Evolutionary conservation across 2,329 filamentous ascomycete species (phyloP).

Genomic region (Claviceps sp.): DNA sequence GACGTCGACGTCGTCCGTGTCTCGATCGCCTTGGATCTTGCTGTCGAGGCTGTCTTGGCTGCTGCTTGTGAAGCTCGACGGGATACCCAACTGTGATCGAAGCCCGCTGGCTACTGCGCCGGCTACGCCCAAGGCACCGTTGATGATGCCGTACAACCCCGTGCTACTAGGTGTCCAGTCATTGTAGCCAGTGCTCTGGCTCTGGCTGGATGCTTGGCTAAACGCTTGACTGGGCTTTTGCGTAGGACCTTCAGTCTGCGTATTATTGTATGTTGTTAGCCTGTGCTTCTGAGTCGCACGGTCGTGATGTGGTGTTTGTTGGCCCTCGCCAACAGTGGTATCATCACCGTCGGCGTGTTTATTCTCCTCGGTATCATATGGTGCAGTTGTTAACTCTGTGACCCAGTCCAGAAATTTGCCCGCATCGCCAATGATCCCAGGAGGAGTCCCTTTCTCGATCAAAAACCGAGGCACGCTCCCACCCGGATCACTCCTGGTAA

Average conservation of each 20-base stretch:
- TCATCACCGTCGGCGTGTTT: not conserved
- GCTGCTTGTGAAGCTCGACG: slow-evolving; percentile 13
- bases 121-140: slow-evolving; percentile 37
- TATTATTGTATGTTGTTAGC: not conserved
- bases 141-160: slow-evolving; percentile 43
- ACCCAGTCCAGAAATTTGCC: slow-evolving; percentile 72
- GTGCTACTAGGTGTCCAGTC: slow-evolving; percentile 24
- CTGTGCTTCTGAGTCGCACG: not conserved
- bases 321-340: no score
- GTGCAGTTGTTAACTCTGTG: slow-evolving; percentile 22
- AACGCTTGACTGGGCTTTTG: not conserved
- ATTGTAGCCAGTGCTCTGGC: slow-evolving; percentile 11
- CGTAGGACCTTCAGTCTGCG: not conserved
- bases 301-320: not conserved
- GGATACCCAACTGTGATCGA: slow-evolving; percentile 16
- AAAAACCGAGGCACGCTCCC: slow-evolving; percentile 81
- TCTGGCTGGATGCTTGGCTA: not conserved
- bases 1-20: slow-evolving; percentile 12
- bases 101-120: slow-evolving; percentile 28
- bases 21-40: slow-evolving; percentile 14
- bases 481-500: slow-evolving; percentile 77
- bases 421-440: slow-evolving; percentile 65
- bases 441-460: slow-evolving; percentile 79
- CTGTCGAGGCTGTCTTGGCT: slow-evolving; percentile 15
- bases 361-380: slow-evolving; percentile 7